Evolutionary conservation across 805 yeast genomes (phyloP).

Genomic region (Yarrowia sp.): DNA sequence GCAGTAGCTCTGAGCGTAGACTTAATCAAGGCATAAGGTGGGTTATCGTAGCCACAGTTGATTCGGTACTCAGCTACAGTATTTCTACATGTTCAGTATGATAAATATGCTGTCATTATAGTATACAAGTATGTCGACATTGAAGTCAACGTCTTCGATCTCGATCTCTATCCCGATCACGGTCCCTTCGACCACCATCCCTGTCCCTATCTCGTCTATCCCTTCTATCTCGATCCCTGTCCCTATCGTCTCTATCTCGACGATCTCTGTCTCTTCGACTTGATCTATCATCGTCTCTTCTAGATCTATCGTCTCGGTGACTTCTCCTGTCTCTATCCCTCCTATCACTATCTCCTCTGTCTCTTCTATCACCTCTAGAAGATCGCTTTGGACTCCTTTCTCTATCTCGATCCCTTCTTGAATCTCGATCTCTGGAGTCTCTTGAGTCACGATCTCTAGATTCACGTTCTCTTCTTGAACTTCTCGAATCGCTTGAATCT

Average conservation of each 20-base stretch:
- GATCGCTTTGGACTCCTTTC: conserved; percentile 25
- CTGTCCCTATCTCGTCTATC: conserved; percentile 10
- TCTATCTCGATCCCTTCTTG: background rate
- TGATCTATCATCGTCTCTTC: conserved; percentile 1
- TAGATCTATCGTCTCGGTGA: conserved; percentile 2
- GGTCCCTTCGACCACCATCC: background rate
- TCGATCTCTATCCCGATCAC: conserved; percentile 6
- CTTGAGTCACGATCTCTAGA: too few relatives aligned
- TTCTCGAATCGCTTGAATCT: too few relatives aligned
- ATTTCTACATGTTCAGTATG: too few relatives aligned
- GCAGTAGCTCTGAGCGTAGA: too few relatives aligned
- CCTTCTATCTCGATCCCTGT: conserved; percentile 9
- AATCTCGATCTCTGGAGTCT: too few relatives aligned
- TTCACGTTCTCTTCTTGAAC: conserved; percentile 6
- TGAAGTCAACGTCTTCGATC: background rate
- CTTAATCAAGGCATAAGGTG: too few relatives aligned
- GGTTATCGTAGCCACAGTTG: too few relatives aligned
- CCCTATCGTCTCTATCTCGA: conserved; percentile 13
- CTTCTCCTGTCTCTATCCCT: background rate
- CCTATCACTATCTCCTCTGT: background rate
- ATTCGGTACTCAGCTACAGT: too few relatives aligned
- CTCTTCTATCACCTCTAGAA: background rate
- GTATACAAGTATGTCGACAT: too few relatives aligned
- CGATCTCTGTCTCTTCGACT: conserved; percentile 6
- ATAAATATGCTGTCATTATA: too few relatives aligned